phyloP scores from a whole-genome alignment of 257 asterid species.

The Eucommia ulmoides region DNA sequence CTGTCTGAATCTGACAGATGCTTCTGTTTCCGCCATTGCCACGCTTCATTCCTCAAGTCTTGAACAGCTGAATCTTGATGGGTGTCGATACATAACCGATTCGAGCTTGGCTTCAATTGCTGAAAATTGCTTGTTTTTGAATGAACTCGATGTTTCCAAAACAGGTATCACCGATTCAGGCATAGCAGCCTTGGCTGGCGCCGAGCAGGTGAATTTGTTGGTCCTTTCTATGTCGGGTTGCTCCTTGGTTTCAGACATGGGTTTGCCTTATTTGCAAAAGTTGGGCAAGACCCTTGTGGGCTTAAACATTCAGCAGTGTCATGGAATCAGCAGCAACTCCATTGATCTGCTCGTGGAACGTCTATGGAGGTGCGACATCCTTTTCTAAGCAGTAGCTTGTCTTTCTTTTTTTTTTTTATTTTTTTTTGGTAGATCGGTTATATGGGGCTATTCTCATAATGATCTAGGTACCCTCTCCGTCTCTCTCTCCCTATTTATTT shows the following conservation, averaged over 20 bases:
- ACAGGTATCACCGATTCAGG: slow-evolving; percentile 54
- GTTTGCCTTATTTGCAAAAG: slow-evolving; percentile 39
- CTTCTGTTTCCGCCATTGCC: slow-evolving; percentile 31
- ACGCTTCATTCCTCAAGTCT: slow-evolving; percentile 56
- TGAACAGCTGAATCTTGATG: slow-evolving; percentile 57
- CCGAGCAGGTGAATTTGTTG: slow-evolving; percentile 41
- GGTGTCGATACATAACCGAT: slow-evolving; percentile 52
- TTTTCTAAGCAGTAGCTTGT: slow-evolving; percentile 34
- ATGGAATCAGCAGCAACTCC: slow-evolving; percentile 30
- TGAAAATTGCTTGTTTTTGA: slow-evolving; percentile 36
- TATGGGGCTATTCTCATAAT: too few relatives aligned
- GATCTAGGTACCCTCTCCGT: too few relatives aligned
- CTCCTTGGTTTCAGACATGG: slow-evolving; percentile 34
- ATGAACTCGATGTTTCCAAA: slow-evolving; percentile 59
- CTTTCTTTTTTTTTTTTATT: too few relatives aligned
- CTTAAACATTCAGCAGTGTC: slow-evolving; percentile 64
- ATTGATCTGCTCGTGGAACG: slow-evolving; percentile 42
- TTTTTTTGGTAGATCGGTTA: slow-evolving; percentile 36
- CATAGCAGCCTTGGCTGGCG: slow-evolving; percentile 39
- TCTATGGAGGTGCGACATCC: slow-evolving; percentile 85
- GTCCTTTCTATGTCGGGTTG: slow-evolving; percentile 62
- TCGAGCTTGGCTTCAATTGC: slow-evolving; percentile 46
- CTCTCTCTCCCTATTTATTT: too few relatives aligned
- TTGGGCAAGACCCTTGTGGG: slow-evolving; percentile 52
- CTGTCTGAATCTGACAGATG: slow-evolving; percentile 58